A percentile compares a stretch with the other conserved stretches of the same genome.
Conservation (phyloP, 78 protist species). For the Dictyostelium brefeldianum region DNA sequence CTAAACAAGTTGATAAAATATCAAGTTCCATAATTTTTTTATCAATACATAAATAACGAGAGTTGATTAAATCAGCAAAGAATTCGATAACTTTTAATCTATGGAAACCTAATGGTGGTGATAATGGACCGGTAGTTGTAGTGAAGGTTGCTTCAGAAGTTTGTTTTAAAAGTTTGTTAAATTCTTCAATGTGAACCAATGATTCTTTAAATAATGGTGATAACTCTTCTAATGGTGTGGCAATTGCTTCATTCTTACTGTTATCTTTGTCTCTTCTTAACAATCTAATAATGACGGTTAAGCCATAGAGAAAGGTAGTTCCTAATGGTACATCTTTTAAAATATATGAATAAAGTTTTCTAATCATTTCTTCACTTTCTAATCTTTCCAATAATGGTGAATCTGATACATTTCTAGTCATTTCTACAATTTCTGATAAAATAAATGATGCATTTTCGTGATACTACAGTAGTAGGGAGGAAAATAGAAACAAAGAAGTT, state of each 20-base stretch:
- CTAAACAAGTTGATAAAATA: conserved; percentile 77
- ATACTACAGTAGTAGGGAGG: conserved; percentile 12
- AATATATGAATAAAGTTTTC: conserved; percentile 61
- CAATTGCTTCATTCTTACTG: neutral
- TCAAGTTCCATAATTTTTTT: conserved; percentile 69
- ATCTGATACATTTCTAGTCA: conserved; percentile 40
- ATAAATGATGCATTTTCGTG: conserved; percentile 82
- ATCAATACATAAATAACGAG: conserved; percentile 85
- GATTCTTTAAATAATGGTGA: conserved; percentile 55
- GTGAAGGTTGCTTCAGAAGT: conserved; percentile 50
- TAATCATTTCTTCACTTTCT: conserved; percentile 73
- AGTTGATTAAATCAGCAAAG: conserved; percentile 81
- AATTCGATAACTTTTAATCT: conserved; percentile 82
- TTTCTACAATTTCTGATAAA: conserved; percentile 79
- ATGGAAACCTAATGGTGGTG: conserved; percentile 83
- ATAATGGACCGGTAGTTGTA: conserved; percentile 78
- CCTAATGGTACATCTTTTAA: conserved; percentile 75
- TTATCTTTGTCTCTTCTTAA: conserved; percentile 79
- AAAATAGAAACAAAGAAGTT: neutral
- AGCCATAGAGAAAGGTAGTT: conserved; percentile 71
- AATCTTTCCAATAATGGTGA: conserved; percentile 76
- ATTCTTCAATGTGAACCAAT: conserved; percentile 46
- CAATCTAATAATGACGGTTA: conserved; percentile 81
- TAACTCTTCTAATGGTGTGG: conserved; percentile 42
- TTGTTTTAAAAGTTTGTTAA: conserved; percentile 39